Percentiles rank a stretch among this genome's conserved stretches.
Conservation (phyloP, 345 rosid genomes). For the Arabidopsis arenosa region DNA sequence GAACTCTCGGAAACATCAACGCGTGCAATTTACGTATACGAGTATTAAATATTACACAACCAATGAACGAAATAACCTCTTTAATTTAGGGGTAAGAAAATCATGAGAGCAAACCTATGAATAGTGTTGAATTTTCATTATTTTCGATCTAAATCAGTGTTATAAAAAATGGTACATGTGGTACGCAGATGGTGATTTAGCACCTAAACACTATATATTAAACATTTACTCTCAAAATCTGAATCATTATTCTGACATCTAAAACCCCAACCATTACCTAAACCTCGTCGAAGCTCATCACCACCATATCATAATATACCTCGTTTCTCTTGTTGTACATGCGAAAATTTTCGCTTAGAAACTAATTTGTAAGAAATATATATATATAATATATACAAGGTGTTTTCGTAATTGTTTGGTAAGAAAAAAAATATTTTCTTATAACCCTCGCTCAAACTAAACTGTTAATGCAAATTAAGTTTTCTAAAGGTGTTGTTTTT, state of each 20-base stretch:
- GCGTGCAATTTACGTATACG: constrained; percentile 8
- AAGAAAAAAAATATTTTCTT: neutral
- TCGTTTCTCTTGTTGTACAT: neutral
- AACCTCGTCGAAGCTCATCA: neutral
- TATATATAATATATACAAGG: too few relatives aligned
- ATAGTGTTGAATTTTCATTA: neutral
- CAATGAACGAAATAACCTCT: neutral
- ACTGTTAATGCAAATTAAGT: neutral
- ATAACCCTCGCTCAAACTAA: neutral
- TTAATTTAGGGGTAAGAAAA: neutral
- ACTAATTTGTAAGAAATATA: neutral
- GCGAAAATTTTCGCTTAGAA: neutral
- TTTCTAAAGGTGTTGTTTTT: neutral
- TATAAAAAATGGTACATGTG: neutral
- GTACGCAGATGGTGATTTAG: neutral
- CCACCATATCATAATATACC: too few relatives aligned
- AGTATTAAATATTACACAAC: neutral
- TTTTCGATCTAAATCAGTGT: neutral
- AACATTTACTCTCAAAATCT: neutral
- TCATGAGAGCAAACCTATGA: neutral
- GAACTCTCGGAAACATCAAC: constrained; percentile 10
- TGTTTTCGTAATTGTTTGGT: neutral
- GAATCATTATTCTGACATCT: neutral
- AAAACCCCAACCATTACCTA: neutral
- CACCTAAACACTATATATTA: neutral